phyloP scores from a whole-genome alignment of 2,329 filamentous ascomycete genomes.

The Xylariaceae sp. region DNA sequence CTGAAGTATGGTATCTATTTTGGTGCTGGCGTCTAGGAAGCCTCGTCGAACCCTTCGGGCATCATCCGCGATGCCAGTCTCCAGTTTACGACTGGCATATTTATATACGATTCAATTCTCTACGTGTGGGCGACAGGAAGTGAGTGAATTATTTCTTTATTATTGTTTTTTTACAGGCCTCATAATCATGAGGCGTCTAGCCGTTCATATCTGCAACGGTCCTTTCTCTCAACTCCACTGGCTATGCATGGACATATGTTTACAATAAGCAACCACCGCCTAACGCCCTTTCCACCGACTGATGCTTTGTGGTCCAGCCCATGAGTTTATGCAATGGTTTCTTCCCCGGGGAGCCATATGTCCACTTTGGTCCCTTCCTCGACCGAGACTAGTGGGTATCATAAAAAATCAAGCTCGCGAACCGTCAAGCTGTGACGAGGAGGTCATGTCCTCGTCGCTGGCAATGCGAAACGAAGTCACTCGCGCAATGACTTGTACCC shows the following conservation, averaged over 20 bases:
- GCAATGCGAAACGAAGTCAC: background rate
- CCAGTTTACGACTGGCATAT: too few species aligned
- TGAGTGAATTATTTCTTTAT: constrained; percentile 15
- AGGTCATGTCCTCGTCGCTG: background rate
- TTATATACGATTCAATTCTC: too few species aligned
- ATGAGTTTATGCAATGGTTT: constrained; percentile 27
- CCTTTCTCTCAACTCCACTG: constrained; percentile 19
- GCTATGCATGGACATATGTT: constrained; percentile 30
- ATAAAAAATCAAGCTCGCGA: constrained; percentile 15
- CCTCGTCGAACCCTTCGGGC: too few species aligned
- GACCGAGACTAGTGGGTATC: constrained; percentile 18
- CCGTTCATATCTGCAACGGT: constrained; percentile 1
- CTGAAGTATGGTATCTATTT: too few species aligned
- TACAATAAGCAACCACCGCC: constrained; percentile 17
- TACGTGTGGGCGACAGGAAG: background rate
- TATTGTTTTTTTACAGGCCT: constrained; percentile 15
- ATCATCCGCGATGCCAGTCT: too few species aligned
- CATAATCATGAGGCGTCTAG: constrained; percentile 1
- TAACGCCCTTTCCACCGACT: constrained; percentile 9
- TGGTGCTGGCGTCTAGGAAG: too few species aligned
- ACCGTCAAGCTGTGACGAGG: background rate
- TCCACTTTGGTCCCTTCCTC: constrained; percentile 5
- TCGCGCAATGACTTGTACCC: constrained; percentile 2
- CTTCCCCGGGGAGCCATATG: constrained; percentile 8
- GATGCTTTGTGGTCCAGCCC: constrained; percentile 16